A percentile compares a stretch with the other conserved stretches of the same genome.
These are phyloP conservation scores for Geotrichum macrosporum DNA, from an alignment of 1,139 yeast species.

Conservation along the genomic window DNA sequence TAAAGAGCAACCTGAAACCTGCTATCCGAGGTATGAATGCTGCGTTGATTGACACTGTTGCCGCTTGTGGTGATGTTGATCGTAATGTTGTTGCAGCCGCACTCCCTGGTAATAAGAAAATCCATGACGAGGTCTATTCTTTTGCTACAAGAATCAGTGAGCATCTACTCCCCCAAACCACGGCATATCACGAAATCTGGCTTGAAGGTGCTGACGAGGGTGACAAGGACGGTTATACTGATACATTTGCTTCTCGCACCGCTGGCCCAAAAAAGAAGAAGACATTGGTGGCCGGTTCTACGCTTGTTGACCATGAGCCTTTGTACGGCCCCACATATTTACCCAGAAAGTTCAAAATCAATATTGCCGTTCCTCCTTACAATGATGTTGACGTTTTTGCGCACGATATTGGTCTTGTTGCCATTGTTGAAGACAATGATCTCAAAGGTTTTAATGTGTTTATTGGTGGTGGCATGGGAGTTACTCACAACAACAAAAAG, in stretches of 20 bases:
- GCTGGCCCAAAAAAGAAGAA: slow-evolving; percentile 77
- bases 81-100: slow-evolving; percentile 94
- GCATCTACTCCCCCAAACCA: slow-evolving; percentile 79
- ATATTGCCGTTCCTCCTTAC: slow-evolving; percentile 92
- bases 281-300: slow-evolving; percentile 72
- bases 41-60: slow-evolving; percentile 85
- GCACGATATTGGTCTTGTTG: slow-evolving; percentile 88
- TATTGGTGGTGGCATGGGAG: slow-evolving; percentile 99
- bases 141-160: slow-evolving; percentile 69
- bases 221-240: slow-evolving; percentile 63
- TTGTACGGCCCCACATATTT: slow-evolving; percentile 79
- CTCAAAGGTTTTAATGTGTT: slow-evolving; percentile 74
- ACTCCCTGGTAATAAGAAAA: slow-evolving; percentile 74
- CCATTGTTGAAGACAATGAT: slow-evolving; percentile 66
- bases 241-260: slow-evolving; percentile 67
- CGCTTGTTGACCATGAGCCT: slow-evolving; percentile 65
- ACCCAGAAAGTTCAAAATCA: slow-evolving; percentile 95
- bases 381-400: slow-evolving; percentile 97
- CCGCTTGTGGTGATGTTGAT: slow-evolving; percentile 98
- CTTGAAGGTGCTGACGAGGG: slow-evolving; percentile 76
- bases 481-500: slow-evolving; percentile 93
- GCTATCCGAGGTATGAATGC: slow-evolving; percentile 92
- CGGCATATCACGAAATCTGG: slow-evolving; percentile 98
- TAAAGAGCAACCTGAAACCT: slow-evolving; percentile 83
- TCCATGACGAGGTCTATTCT: slow-evolving; percentile 69